Percentiles rank a stretch among this genome's conserved stretches.
phyloP scores from a whole-genome alignment of 1,139 yeast species.

The Blastobotrys aristatus region DNA sequence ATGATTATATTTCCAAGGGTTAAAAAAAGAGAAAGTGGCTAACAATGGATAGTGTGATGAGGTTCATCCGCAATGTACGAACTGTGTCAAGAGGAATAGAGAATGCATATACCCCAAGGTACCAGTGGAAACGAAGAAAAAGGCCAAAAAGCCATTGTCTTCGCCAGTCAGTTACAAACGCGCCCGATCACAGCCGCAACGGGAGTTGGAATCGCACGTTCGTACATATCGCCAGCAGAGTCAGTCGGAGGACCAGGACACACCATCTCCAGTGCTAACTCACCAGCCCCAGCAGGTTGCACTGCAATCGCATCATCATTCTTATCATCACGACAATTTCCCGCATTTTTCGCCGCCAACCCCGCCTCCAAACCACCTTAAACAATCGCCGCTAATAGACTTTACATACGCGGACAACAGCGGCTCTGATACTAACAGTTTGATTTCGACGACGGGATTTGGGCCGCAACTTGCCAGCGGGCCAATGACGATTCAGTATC shows the following conservation, averaged over 20 bases:
- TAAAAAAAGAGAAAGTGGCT: conserved; percentile 3
- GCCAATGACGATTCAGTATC: too few relatives aligned
- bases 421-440: neutral
- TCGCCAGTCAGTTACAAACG: neutral
- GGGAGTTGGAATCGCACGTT: neutral
- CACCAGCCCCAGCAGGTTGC: neutral
- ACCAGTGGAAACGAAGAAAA: conserved; percentile 3
- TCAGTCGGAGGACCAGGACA: too few relatives aligned
- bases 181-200: neutral
- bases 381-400: neutral
- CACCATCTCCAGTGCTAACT: too few relatives aligned
- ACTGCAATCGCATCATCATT: neutral
- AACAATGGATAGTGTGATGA: conserved; percentile 60
- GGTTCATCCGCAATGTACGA: conserved; percentile 58
- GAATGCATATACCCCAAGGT: conserved; percentile 21
- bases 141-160: neutral
- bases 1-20: too few relatives aligned
- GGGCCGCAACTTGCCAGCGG: too few relatives aligned
- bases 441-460: neutral
- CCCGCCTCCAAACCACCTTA: neutral
- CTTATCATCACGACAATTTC: neutral
- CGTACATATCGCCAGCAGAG: neutral
- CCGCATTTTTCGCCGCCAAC: neutral
- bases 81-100: conserved; percentile 42
- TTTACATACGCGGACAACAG: neutral